These are phyloP conservation scores for Chrysopogon serrulatus DNA, from an alignment of 176 grass and related monocot genomes.

Conservation along the genomic window DNA sequence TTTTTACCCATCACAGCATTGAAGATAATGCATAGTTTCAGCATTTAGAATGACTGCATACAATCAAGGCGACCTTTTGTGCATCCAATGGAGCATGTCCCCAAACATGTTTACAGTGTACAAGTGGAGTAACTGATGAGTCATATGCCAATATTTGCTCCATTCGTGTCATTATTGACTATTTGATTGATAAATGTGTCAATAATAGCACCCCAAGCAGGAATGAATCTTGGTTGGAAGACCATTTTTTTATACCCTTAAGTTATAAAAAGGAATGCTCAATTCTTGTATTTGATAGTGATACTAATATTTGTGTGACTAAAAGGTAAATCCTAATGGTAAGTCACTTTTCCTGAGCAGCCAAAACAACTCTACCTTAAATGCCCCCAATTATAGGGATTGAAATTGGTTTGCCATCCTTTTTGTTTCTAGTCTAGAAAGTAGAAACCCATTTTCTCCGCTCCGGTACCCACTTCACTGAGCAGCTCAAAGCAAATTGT, in stretches of 20 bases:
- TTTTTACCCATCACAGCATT: constrained; percentile 7
- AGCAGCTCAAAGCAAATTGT: neutral
- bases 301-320: neutral
- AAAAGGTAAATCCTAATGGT: neutral
- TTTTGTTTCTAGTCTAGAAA: neutral
- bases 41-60: neutral
- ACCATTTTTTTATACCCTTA: neutral
- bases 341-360: neutral
- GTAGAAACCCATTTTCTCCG: neutral
- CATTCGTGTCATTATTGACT: neutral
- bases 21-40: neutral
- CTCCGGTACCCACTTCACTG: neutral
- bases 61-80: neutral
- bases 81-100: neutral
- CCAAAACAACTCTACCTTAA: neutral
- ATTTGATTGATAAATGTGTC: neutral
- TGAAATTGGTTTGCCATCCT: neutral
- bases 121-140: neutral
- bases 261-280: neutral
- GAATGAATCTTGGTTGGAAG: neutral
- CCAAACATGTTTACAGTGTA: neutral
- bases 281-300: neutral
- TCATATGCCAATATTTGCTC: neutral
- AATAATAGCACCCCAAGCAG: neutral
- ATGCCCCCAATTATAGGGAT: neutral